phyloP scores from a whole-genome alignment of 805 yeast species.

The Cyberlindnera mississippiensis region DNA sequence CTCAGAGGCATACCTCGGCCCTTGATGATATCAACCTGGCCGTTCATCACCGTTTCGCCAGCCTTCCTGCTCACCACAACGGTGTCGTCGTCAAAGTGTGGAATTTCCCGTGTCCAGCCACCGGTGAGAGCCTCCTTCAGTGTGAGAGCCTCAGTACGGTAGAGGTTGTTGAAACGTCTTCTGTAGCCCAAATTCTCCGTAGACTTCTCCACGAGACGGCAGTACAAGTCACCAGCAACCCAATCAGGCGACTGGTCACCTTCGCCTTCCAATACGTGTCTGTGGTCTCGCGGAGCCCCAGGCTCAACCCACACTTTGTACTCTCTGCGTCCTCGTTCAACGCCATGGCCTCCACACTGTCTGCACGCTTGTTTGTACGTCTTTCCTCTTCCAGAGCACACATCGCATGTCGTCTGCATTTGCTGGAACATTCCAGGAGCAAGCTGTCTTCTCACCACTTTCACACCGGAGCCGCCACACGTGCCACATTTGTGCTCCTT shows the following conservation, averaged over 20 bases:
- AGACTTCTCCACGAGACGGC: slow-evolving; percentile 54
- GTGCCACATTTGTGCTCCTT: slow-evolving; percentile 55
- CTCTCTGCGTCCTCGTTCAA: slow-evolving; percentile 48
- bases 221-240: slow-evolving; percentile 73
- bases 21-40: slow-evolving; percentile 65
- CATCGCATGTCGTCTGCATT: slow-evolving; percentile 72
- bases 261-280: slow-evolving; percentile 62
- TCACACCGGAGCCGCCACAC: slow-evolving; percentile 77
- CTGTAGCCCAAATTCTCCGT: slow-evolving; percentile 75
- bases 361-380: slow-evolving; percentile 61
- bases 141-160: slow-evolving; percentile 75
- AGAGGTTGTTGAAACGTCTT: slow-evolving; percentile 68
- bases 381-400: slow-evolving; percentile 76
- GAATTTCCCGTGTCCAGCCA: slow-evolving; percentile 71
- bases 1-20: slow-evolving; percentile 84
- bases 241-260: slow-evolving; percentile 83
- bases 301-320: slow-evolving; percentile 62
- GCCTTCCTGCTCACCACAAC: slow-evolving; percentile 40
- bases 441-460: slow-evolving; percentile 62
- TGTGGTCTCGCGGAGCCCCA: slow-evolving; percentile 63
- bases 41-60: slow-evolving; percentile 55
- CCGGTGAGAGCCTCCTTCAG: slow-evolving; percentile 72
- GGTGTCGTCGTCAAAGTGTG: slow-evolving; percentile 60
- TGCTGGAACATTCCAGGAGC: slow-evolving; percentile 92
- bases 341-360: slow-evolving; percentile 68